These are phyloP conservation scores for Glomus cerebriforme DNA, from an alignment of 192 early-diverging fungal genomes.

Conservation along the genomic window DNA sequence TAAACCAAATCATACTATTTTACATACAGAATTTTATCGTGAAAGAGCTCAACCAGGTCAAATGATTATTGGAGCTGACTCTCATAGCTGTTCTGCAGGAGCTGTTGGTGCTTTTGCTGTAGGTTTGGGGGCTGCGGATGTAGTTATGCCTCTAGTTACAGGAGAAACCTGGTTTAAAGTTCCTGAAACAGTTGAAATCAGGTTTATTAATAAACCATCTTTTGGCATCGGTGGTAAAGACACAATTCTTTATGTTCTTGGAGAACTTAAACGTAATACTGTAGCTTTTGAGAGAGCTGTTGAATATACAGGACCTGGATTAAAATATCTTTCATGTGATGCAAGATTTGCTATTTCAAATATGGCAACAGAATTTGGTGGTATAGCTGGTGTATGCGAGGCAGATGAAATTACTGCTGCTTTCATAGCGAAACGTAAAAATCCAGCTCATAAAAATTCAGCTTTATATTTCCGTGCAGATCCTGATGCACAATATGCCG, in stretches of 20 bases:
- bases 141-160: constrained; percentile 80
- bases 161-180: constrained; percentile 85
- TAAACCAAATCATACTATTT: constrained; percentile 76
- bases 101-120: constrained; percentile 78
- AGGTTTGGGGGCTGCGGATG: constrained; percentile 80
- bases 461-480: constrained; percentile 77
- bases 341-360: constrained; percentile 80
- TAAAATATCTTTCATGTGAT: constrained; percentile 81
- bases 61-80: constrained; percentile 81
- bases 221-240: constrained; percentile 85
- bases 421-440: constrained; percentile 73
- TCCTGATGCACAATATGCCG: constrained; percentile 74
- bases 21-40: constrained; percentile 85
- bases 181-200: constrained; percentile 78
- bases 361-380: constrained; percentile 87
- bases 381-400: constrained; percentile 82
- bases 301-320: constrained; percentile 74
- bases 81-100: constrained; percentile 81
- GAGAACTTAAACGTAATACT: constrained; percentile 82
- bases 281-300: constrained; percentile 80
- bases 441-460: constrained; percentile 65
- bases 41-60: constrained; percentile 80
- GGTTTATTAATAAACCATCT: constrained; percentile 68
- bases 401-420: constrained; percentile 74
- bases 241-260: constrained; percentile 76